These are phyloP conservation scores for Gloeostereum incarnatum DNA, from an alignment of 768 basidiomycete genomes.

Conservation along the genomic window DNA sequence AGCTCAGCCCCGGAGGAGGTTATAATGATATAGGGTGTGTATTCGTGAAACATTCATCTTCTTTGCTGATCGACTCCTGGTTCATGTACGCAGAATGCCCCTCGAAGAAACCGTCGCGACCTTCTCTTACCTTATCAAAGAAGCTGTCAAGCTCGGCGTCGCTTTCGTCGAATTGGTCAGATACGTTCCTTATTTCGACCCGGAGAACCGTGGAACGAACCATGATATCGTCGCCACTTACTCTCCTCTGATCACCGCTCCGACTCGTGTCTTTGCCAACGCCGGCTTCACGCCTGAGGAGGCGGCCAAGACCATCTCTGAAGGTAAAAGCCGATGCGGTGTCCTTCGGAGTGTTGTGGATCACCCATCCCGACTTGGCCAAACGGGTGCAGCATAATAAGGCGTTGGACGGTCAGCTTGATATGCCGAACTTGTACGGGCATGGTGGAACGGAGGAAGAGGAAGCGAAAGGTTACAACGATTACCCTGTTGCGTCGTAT, in stretches of 20 bases:
- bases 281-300: slow-evolving; percentile 11
- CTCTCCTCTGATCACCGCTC: not conserved
- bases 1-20: slow-evolving; percentile 11
- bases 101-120: slow-evolving; percentile 32
- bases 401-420: slow-evolving; percentile 11
- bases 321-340: slow-evolving; percentile 13
- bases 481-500: too few relatives aligned
- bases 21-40: slow-evolving; percentile 23
- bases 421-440: slow-evolving; percentile 9
- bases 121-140: slow-evolving; percentile 27
- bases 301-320: slow-evolving; percentile 9
- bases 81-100: slow-evolving; percentile 23
- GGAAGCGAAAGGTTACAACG: slow-evolving; percentile 15
- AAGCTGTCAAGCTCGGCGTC: slow-evolving; percentile 26
- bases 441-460: slow-evolving; percentile 9
- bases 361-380: slow-evolving; percentile 17
- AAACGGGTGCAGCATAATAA: slow-evolving; percentile 14
- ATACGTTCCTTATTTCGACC: slow-evolving; percentile 1
- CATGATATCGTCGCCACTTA: slow-evolving; percentile 7
- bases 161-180: slow-evolving; percentile 1
- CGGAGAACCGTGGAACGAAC: slow-evolving; percentile 1
- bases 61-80: not conserved
- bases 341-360: slow-evolving; percentile 15
- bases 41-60: not conserved
- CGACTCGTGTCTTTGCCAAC: slow-evolving; percentile 10